Base-by-base conservation (phyloP, 2,329 filamentous ascomycete species). In the Emmonsiellopsis sp. region DNA sequence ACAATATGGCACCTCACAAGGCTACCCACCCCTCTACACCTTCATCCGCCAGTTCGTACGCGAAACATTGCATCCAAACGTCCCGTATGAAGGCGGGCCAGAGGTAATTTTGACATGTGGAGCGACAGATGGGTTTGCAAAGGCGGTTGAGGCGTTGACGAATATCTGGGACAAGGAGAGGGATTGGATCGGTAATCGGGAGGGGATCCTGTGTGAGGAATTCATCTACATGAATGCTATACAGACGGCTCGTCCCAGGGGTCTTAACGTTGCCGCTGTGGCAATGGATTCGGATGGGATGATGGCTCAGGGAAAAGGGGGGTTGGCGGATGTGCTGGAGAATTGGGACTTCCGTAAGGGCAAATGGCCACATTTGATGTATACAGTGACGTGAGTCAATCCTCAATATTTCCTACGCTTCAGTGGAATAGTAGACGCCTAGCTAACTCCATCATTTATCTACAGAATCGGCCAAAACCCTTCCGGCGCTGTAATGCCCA, bases 381-480 rank as follows among this genome's bases (percentile, higher is more conserved):
- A 96, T 67, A 94, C 89, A 1, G 87, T 96, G 59, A 91, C 88
- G 83, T 89, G 70, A 79, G 85, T 82, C 20, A 26, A 26, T 26
- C 20, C 20, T 34, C 4, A 9, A 16, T 32, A 10, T 32, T 10
- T 35, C 32, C 40, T 11, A 37, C 16, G 43, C 42, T 13, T 30
- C 30, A 3, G 20, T 26, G 20, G 20, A 26, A 26, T 26, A 26
- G 42, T 48, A 16, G 6, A 7, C 15, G 9, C 13, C 7, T 15
- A 35, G 2, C 45, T n/a, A 43, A 50, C 6, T 10, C n/a, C n/a
- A 32, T 34, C 15, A 48, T 45, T 41, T 26, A 5, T 2, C 3
- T 46, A 35, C 55, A 86, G 84, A n/a, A 86, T 89, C 72, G 91
- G 90, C 31, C 90, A 95, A 64, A 95, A 95, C 67, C 91, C 90